These are phyloP conservation scores for Letharia columbiana DNA, from an alignment of 495 filamentous ascomycete species.

Conservation along the genomic window DNA sequence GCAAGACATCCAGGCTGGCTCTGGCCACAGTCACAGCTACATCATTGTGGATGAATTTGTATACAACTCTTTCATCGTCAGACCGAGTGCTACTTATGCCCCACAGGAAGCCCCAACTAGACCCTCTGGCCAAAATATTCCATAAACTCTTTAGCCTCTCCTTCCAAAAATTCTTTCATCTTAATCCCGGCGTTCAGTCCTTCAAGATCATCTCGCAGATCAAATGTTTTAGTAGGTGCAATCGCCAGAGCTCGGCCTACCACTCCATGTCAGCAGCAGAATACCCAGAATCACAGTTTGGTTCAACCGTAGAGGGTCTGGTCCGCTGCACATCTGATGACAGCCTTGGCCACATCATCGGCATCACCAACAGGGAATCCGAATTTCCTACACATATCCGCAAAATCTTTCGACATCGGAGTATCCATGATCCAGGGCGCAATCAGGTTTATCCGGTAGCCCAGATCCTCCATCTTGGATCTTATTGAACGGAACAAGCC, in stretches of 20 bases:
- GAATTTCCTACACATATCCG: background rate
- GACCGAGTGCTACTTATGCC: background rate
- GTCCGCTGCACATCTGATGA: slow-evolving; percentile 14
- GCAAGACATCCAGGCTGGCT: too few species aligned
- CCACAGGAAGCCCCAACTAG: background rate
- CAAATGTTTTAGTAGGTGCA: slow-evolving; percentile 9
- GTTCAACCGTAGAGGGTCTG: slow-evolving; percentile 1
- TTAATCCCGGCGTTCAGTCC: slow-evolving; percentile 12
- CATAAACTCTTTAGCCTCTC: slow-evolving; percentile 11
- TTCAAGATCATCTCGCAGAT: slow-evolving; percentile 17
- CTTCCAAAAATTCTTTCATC: slow-evolving; percentile 9
- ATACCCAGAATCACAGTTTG: background rate
- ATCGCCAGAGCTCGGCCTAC: slow-evolving; percentile 12
- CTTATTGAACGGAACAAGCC: slow-evolving; percentile 23
- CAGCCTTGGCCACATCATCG: slow-evolving; percentile 8
- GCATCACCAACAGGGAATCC: slow-evolving; percentile 10
- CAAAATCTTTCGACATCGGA: slow-evolving; percentile 9
- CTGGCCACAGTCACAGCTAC: too few species aligned
- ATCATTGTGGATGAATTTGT: too few species aligned
- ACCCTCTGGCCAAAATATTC: slow-evolving; percentile 1
- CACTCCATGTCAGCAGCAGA: background rate
- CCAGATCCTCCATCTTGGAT: slow-evolving; percentile 13
- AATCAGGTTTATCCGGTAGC: slow-evolving; percentile 15
- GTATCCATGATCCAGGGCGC: slow-evolving; percentile 23
- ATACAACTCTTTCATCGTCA: background rate